Evolutionary conservation across 176 grass and related monocot genomes (phyloP).

Genomic region (Eragrostis curvula): DNA sequence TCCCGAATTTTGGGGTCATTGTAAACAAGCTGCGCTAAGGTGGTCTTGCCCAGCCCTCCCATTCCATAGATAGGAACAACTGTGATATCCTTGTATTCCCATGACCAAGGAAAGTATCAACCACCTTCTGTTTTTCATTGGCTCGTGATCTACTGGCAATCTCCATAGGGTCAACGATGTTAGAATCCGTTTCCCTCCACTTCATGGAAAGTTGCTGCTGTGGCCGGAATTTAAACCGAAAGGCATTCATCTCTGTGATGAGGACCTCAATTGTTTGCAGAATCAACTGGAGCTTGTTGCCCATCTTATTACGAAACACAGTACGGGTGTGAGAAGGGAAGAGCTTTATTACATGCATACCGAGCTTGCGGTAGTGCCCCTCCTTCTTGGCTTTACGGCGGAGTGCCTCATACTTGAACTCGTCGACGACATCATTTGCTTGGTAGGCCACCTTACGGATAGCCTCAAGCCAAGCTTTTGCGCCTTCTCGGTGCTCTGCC

Average conservation of each 20-base stretch:
- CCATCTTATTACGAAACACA: slow-evolving; percentile 15
- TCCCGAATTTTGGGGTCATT: slow-evolving; percentile 29
- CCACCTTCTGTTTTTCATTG: slow-evolving; percentile 31
- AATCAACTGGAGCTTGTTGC: slow-evolving; percentile 22
- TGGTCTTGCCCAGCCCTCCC: slow-evolving; percentile 47
- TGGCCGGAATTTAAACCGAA: slow-evolving; percentile 6
- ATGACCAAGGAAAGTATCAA: background rate
- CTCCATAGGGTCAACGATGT: slow-evolving; percentile 23
- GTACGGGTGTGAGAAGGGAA: background rate
- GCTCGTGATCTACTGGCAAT: slow-evolving; percentile 14
- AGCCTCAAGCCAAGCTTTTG: slow-evolving; percentile 11
- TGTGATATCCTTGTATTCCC: background rate
- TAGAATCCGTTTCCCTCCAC: background rate
- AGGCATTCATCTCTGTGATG: slow-evolving; percentile 9
- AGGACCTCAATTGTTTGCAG: slow-evolving; percentile 5
- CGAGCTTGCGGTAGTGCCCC: background rate
- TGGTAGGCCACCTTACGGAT: slow-evolving; percentile 42
- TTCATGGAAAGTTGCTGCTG: background rate
- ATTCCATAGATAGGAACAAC: slow-evolving; percentile 43
- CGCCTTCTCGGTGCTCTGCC: background rate
- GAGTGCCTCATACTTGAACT: slow-evolving; percentile 40
- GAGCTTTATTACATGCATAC: background rate
- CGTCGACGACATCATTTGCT: slow-evolving; percentile 45
- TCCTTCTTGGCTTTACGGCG: slow-evolving; percentile 5
- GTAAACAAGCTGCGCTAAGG: slow-evolving; percentile 41